These are phyloP conservation scores for Phytopythium chamaehyphon DNA, from an alignment of 352 stramenopile species.

Conservation along the genomic window DNA sequence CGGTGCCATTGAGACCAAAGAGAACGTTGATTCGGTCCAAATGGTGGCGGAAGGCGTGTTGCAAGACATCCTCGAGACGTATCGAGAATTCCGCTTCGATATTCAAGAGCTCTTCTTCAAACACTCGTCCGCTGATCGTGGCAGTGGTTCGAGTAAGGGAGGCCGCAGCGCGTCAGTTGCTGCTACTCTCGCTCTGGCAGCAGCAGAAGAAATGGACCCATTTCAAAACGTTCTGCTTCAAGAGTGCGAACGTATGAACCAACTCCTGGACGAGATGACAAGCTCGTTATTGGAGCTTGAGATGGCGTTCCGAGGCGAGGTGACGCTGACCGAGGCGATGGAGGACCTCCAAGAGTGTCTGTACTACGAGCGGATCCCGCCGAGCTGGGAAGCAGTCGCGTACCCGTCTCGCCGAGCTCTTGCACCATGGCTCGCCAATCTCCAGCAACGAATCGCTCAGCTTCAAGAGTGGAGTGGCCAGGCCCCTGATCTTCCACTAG, in stretches of 20 bases:
- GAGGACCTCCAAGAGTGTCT: slow-evolving; percentile 77
- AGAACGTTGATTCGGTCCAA: slow-evolving; percentile 59
- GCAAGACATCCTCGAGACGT: slow-evolving; percentile 90
- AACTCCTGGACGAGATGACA: slow-evolving; percentile 73
- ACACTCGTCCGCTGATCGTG: slow-evolving; percentile 19
- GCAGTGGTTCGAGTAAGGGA: slow-evolving; percentile 14
- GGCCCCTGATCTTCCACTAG: slow-evolving; percentile 70
- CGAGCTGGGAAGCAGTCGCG: slow-evolving; percentile 66
- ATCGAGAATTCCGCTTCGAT: slow-evolving; percentile 83
- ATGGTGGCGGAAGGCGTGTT: slow-evolving; percentile 81
- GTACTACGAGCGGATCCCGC: slow-evolving; percentile 72
- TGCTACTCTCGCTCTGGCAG: slow-evolving; percentile 13
- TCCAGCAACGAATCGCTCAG: slow-evolving; percentile 83
- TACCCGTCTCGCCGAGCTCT: slow-evolving; percentile 80
- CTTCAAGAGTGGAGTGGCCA: slow-evolving; percentile 84
- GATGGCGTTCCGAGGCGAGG: slow-evolving; percentile 83
- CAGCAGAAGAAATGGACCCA: slow-evolving; percentile 80
- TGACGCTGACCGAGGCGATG: slow-evolving; percentile 87
- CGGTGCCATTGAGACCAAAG: slow-evolving; percentile 16
- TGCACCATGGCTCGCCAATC: slow-evolving; percentile 78
- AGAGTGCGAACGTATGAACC: slow-evolving; percentile 89
- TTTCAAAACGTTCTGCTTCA: slow-evolving; percentile 90
- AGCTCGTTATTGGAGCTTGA: slow-evolving; percentile 78
- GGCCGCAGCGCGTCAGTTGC: slow-evolving; percentile 28
- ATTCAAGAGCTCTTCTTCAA: slow-evolving; percentile 79